Evolutionary conservation across 2,329 filamentous ascomycete species (phyloP).

Genomic region (Aphanoascus verrucosus): DNA sequence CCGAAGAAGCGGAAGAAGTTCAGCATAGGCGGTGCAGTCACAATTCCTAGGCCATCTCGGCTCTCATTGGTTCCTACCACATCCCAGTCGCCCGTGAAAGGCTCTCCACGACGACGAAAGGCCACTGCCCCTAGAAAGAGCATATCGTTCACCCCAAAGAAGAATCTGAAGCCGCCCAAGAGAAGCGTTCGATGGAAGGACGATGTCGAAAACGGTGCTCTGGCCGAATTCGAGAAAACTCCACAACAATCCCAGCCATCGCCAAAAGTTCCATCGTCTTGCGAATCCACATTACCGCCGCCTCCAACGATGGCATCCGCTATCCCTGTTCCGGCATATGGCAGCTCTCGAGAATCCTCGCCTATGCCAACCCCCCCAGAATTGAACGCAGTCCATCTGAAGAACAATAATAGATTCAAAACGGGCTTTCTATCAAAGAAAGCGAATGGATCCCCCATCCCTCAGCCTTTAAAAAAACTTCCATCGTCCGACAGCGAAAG

Average conservation of each 20-base stretch:
- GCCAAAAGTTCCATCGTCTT: conserved; percentile 39
- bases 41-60: conserved; percentile 7
- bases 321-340: conserved; percentile 36
- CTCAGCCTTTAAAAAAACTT: conserved; percentile 48
- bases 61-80: conserved; percentile 13
- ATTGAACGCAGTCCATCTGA: conserved; percentile 48
- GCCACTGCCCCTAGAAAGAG: conserved; percentile 53
- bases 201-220: conserved; percentile 71
- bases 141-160: conserved; percentile 71
- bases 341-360: conserved; percentile 41
- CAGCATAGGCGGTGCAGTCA: conserved; percentile 27
- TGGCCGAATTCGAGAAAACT: conserved; percentile 87
- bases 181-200: conserved; percentile 85
- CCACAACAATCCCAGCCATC: conserved; percentile 58
- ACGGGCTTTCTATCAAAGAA: conserved; percentile 72
- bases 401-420: conserved; percentile 69
- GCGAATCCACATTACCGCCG: conserved; percentile 34
- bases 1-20: conserved; percentile 58
- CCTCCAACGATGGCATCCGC: conserved; percentile 43
- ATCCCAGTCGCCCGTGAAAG: conserved; percentile 56
- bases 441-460: conserved; percentile 53
- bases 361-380: conserved; percentile 48
- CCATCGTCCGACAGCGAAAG: conserved; percentile 49
- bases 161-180: conserved; percentile 50
- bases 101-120: conserved; percentile 72